These are phyloP conservation scores for Trichomonascaceae sp. DNA, from an alignment of 1,139 yeast species.

Conservation along the genomic window DNA sequence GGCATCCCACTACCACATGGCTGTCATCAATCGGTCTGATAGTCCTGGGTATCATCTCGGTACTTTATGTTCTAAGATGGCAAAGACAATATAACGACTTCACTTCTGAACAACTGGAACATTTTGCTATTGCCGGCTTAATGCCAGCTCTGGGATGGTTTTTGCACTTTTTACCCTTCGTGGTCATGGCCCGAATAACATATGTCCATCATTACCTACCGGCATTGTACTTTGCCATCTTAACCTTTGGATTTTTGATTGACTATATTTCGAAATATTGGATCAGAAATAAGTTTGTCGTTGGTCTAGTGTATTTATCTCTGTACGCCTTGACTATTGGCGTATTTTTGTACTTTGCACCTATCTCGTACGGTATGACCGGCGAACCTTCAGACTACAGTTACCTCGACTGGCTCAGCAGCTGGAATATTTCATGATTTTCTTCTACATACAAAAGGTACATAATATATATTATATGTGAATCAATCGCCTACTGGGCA, in stretches of 20 bases:
- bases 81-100: constrained; percentile 85
- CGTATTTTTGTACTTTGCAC: constrained; percentile 66
- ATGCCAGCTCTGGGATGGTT: constrained; percentile 94
- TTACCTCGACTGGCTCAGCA: constrained; percentile 65
- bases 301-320: constrained; percentile 28
- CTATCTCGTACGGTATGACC: constrained; percentile 83
- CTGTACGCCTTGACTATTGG: constrained; percentile 57
- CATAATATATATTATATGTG: constrained; percentile 8
- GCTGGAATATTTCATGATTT: constrained; percentile 57
- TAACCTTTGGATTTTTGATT: constrained; percentile 68
- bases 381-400: constrained; percentile 66
- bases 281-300: constrained; percentile 28
- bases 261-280: constrained; percentile 54
- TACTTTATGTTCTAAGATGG: constrained; percentile 72
- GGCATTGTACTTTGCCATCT: constrained; percentile 89
- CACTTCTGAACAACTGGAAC: constrained; percentile 36
- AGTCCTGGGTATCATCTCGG: constrained; percentile 51
- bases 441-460: neutral
- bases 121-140: constrained; percentile 72
- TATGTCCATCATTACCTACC: constrained; percentile 97
- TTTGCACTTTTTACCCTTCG: constrained; percentile 83
- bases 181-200: constrained; percentile 94
- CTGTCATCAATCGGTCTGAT: constrained; percentile 68
- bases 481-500: neutral
- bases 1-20: constrained; percentile 95